These are phyloP conservation scores for Clavispora fructus DNA, from an alignment of 805 yeast genomes.

Conservation along the genomic window DNA sequence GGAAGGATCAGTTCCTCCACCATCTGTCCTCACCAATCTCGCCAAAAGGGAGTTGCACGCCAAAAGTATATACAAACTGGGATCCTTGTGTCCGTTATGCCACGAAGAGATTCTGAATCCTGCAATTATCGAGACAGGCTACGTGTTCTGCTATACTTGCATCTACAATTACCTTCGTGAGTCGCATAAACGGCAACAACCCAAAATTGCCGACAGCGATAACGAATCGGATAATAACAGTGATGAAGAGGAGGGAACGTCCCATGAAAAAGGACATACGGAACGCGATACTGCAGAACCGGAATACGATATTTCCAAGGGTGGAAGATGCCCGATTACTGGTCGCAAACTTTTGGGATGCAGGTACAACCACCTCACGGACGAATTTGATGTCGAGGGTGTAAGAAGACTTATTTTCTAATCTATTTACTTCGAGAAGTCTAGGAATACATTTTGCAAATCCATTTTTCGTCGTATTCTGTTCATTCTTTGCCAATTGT, in stretches of 20 bases:
- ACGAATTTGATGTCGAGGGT: slow-evolving; percentile 71
- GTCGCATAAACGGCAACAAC: slow-evolving; percentile 29
- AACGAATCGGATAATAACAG: slow-evolving; percentile 8
- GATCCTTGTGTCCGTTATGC: slow-evolving; percentile 64
- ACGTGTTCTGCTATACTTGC: slow-evolving; percentile 85
- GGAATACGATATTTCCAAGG: slow-evolving; percentile 34
- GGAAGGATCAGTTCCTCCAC: slow-evolving; percentile 48
- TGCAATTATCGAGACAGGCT: slow-evolving; percentile 86
- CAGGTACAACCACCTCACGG: slow-evolving; percentile 49
- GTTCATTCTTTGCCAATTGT: background rate
- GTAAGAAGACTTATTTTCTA: slow-evolving; percentile 67
- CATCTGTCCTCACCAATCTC: slow-evolving; percentile 23
- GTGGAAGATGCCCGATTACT: slow-evolving; percentile 82
- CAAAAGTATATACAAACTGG: slow-evolving; percentile 23
- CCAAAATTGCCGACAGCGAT: slow-evolving; percentile 2
- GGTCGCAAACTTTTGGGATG: slow-evolving; percentile 70
- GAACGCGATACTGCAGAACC: slow-evolving; percentile 7
- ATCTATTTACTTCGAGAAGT: background rate
- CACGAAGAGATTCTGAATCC: slow-evolving; percentile 62
- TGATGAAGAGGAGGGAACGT: slow-evolving; percentile 13
- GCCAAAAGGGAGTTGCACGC: slow-evolving; percentile 11
- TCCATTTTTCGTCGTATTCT: no score
- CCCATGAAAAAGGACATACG: slow-evolving; percentile 6
- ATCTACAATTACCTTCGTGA: slow-evolving; percentile 59
- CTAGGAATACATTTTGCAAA: background rate